Conservation (phyloP, 768 basidiomycete species). For the Mycena haematopus region DNA sequence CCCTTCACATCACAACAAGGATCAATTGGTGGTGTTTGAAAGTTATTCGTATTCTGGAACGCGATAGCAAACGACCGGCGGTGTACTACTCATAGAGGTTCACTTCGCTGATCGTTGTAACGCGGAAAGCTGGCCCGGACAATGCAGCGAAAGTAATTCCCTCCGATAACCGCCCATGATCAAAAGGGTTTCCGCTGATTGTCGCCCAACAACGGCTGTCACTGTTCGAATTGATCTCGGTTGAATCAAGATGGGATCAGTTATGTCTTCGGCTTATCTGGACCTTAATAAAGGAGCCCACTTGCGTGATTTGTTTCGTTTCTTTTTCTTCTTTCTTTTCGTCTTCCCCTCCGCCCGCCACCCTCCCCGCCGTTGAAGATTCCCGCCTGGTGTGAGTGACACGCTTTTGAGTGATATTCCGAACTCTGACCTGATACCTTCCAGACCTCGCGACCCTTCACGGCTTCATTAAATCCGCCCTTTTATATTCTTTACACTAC, state of each 20-base stretch:
- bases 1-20: conserved; percentile 2
- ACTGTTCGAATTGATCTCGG: conserved; percentile 8
- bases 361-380: conserved; percentile 22
- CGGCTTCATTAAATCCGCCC: conserved; percentile 32
- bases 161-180: conserved; percentile 14
- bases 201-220: conserved; percentile 27
- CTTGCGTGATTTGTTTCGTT: background rate
- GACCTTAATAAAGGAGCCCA: conserved; percentile 22
- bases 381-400: conserved; percentile 29
- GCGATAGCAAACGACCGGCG: conserved; percentile 10
- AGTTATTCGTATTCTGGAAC: background rate
- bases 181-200: conserved; percentile 12
- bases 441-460: conserved; percentile 31
- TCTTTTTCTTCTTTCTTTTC: conserved; percentile 20
- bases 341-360: conserved; percentile 20
- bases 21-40: conserved; percentile 8
- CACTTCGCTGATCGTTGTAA: conserved; percentile 17
- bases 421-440: background rate
- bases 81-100: background rate
- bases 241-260: conserved; percentile 25
- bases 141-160: background rate
- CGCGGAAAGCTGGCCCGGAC: background rate
- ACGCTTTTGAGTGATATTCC: background rate
- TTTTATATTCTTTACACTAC: conserved; percentile 28
- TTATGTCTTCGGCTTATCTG: conserved; percentile 20